Evolutionary conservation across 148 eudicot genomes (phyloP), one percentile per base, ranked within the genome.

Genomic region (Amaranthus hypochondriacus): DNA sequence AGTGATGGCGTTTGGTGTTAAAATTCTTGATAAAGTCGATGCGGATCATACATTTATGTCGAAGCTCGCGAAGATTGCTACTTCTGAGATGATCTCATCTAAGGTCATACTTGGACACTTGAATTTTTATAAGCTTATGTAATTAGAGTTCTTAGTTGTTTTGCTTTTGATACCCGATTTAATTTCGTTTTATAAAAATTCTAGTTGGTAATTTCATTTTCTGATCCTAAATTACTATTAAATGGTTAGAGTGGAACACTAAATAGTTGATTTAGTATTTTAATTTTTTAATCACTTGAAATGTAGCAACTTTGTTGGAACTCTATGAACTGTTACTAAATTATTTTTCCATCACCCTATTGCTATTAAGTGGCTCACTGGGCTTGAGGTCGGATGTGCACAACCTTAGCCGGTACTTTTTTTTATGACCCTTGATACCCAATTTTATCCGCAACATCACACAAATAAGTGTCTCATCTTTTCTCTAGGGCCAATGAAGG

Each of bases 21-120:
- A 81, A 65, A 92, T 88, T 5, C 73, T 95, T 71, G 83, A 86
- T 61, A 83, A 81, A 74, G 80, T 68, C 48, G 88, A 86, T 13
- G 92, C 82, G 12, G 97, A 95, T 79, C 78, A 96, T 73, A 61
- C 74, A 3, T 88, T 83, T 69, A 87, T 95, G 97, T 81, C 83
- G 48, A 95, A 86, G 80, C 88, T 95, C 13, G 92, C 96, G 48
- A 95, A 95, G 80, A 89, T 92, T 61, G 97, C 90, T 52, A 88
- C 88, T 21, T 79, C 92, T 53, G 98, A 95, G 82, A 81, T 95
- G 75, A 89, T 95, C 69, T 92, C 98, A n/a, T 88, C 97, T 28
- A 95, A 90, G 98, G 98, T 95, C 39, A 28, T 71, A 14, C 6
- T 7, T 62, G 3, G 0, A 8, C 51, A 28, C 2, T 64, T 39